Base-by-base conservation (phyloP, 2,329 filamentous ascomycete genomes). In the Sporothrix luriei region DNA sequence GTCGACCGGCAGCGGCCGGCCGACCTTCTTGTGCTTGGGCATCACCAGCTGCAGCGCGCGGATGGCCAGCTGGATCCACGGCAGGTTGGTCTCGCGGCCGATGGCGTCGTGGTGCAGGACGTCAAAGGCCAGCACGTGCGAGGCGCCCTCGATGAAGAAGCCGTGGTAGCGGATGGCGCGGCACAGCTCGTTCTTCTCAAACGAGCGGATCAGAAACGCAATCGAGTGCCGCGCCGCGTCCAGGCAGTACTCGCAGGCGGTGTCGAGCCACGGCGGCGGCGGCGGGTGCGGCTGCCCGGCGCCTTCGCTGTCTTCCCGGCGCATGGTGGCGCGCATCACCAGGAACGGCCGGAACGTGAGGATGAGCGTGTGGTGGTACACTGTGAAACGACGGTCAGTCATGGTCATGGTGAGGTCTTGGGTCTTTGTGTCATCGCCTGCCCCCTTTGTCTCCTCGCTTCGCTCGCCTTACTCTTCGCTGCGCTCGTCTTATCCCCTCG, bases 131-230 rank as follows among this genome's bases (percentile, higher is more conserved):
- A 73, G 57, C 2, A 70, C 71, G 16, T 71, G 67, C 29, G 70
- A 71, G 1, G 72, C 71, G n/a, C 72, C 72, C 19, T 73, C 71
- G 24, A 73, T 68, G 57, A 73, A 73, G 33, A 73, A 73, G 26
- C 65, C 70, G 21, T 71, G 67, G 33, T 73, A 73, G 2, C 72
- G 72, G 26, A 73, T 54, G 1, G 68, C 51, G 24, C 68, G 49
- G 62, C 70, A 71, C 26, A 73, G 26, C 16, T 73, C 69, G 33
- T 73, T 73, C 19, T 57, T 66, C 26, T 73, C 51, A 16, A 65
- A 59, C 2, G 70, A 68, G 1, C 70, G 64, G 5, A 70, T 62
- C 7, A 73, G 24, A 55, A 72, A 73, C 0, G 62, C 66, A 51
- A 73, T 73, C 2, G 72, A 57, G 40, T 73, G 70, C 3, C 70